Base-by-base conservation (phyloP, 345 rosid genomes). In the Salix caprea region DNA sequence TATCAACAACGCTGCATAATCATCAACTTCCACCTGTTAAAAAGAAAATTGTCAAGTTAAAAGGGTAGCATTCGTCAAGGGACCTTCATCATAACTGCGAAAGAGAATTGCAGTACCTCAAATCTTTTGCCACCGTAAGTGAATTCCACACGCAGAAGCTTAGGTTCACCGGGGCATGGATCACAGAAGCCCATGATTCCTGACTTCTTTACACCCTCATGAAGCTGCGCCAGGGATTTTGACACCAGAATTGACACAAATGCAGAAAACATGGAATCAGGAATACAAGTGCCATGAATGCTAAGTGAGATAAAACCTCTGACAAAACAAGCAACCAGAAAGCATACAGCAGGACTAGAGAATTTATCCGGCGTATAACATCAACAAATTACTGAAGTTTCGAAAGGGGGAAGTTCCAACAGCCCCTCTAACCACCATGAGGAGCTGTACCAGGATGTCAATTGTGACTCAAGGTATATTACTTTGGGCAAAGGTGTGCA, bases 151-250 rank as follows among this genome's bases (percentile, higher is more conserved):
- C 77, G 80, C 84, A 96, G 66, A 81, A 89, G 89, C 82, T 94
- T 96, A 12, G 92, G 88, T 72, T 90, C 91, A 24, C 90, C 93
- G 0, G 98, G 99, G 76, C 97, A 96, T 11, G 99, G 97, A 88
- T 96, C 94, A 16, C 91, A 94, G 79, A 94, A 96, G 9, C 99
- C 99, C 99, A 96, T 94, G 28, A 96, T 92, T 76, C 97, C 98
- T 0, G 93, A 92, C 82, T 96, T 94, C 85, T 90, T 94, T 74
- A 96, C 89, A 76, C 99, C 97, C 48, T 88, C 89, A 26, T 96
- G 99, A 86, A 96, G 97, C 93, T 90, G 89, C 82, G 69, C 13
- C 60, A 48, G 80, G 26, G 39, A 32, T 58, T 36, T 40, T 28
- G 73, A 75, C 23, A 61, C 60, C n/a, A 52, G 40, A 72, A 21